Evolutionary conservation across 108 stramenopile genomes (phyloP).

Genomic region (Asterionellopsis glacialis): DNA sequence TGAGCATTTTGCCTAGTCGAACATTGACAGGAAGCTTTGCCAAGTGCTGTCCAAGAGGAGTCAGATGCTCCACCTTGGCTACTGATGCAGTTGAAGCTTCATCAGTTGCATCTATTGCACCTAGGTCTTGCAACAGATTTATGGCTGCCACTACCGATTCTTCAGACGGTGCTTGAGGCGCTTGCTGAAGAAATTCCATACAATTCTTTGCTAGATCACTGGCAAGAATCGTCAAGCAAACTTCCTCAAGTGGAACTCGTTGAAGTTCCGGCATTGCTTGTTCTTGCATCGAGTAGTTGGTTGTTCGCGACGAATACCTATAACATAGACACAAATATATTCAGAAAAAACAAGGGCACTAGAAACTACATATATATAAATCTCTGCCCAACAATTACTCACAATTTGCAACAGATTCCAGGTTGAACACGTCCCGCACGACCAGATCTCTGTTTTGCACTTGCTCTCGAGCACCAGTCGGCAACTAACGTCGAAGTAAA

Average conservation of each 20-base stretch:
- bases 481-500: constrained; percentile 65
- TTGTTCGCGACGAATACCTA: constrained; percentile 53
- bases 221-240: constrained; percentile 70
- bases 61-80: constrained; percentile 46
- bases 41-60: constrained; percentile 86
- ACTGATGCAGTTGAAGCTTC: not conserved
- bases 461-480: constrained; percentile 86
- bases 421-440: constrained; percentile 91
- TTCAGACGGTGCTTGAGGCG: constrained; percentile 89
- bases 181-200: constrained; percentile 73
- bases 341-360: too few relatives aligned
- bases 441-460: constrained; percentile 88
- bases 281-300: constrained; percentile 48
- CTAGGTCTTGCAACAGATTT: constrained; percentile 57
- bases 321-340: constrained; percentile 5
- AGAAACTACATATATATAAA: too few relatives aligned
- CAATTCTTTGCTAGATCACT: constrained; percentile 32
- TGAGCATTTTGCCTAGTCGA: constrained; percentile 72
- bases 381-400: constrained; percentile 32
- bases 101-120: constrained; percentile 42
- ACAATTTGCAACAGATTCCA: constrained; percentile 86
- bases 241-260: constrained; percentile 88
- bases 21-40: constrained; percentile 89
- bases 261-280: constrained; percentile 81
- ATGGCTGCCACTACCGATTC: constrained; percentile 68